A percentile compares a stretch with the other conserved stretches of the same genome.
Evolutionary conservation across 805 yeast species (phyloP).

Genomic region (Clavispora fructus): DNA sequence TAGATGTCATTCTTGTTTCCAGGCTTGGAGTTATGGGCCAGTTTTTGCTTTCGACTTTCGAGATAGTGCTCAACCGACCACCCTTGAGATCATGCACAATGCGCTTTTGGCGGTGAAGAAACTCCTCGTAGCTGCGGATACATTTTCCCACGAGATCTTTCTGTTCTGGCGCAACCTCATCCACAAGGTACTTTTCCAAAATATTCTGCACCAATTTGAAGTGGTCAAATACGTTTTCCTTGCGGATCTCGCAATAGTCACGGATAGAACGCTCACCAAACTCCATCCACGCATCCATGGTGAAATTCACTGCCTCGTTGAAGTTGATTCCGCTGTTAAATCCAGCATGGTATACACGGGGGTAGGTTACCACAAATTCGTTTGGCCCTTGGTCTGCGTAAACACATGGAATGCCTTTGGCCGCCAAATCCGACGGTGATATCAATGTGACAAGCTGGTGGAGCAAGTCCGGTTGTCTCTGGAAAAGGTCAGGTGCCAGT

Average conservation of each 20-base stretch:
- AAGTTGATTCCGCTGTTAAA: constrained; percentile 43
- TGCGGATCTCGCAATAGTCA: constrained; percentile 26
- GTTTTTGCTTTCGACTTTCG: constrained; percentile 1
- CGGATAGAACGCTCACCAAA: constrained; percentile 44
- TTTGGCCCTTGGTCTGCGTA: constrained; percentile 70
- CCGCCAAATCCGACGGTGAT: constrained; percentile 55
- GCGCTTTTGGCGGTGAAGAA: constrained; percentile 15
- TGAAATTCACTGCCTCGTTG: constrained; percentile 50
- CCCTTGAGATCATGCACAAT: constrained; percentile 16
- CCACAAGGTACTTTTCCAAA: constrained; percentile 21
- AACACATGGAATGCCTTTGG: constrained; percentile 42
- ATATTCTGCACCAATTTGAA: constrained; percentile 45
- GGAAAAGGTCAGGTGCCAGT: constrained; percentile 75
- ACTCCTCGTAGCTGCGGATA: constrained; percentile 24
- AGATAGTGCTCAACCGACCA: constrained; percentile 11
- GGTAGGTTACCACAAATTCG: constrained; percentile 40
- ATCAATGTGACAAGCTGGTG: constrained; percentile 81
- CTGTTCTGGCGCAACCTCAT: neutral
- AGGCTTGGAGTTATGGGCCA: neutral
- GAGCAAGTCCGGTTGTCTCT: constrained; percentile 79
- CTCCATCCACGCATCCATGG: constrained; percentile 65
- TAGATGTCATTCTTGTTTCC: neutral
- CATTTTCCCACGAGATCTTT: constrained; percentile 15
- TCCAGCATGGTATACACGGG: constrained; percentile 42
- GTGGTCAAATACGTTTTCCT: constrained; percentile 49